Percentiles rank a stretch among this genome's conserved stretches.
Conservation (phyloP, 768 basidiomycete genomes). For the Russula sp. region DNA sequence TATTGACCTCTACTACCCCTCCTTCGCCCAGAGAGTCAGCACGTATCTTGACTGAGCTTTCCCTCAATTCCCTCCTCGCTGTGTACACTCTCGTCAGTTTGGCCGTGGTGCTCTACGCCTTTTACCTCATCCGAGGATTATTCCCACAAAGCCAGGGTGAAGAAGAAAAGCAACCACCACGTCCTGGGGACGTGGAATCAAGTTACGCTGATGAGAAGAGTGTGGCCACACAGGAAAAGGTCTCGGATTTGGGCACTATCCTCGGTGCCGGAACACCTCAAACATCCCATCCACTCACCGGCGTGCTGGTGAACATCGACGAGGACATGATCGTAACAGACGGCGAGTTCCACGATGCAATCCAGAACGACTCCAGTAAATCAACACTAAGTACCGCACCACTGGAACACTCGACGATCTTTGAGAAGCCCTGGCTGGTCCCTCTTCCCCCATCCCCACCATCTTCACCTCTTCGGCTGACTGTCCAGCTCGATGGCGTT, state of each 20-base stretch:
- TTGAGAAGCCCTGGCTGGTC: conserved; percentile 17
- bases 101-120: conserved; percentile 23
- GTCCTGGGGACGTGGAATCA: conserved; percentile 4
- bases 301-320: conserved; percentile 12
- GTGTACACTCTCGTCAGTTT: conserved; percentile 23
- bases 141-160: conserved; percentile 22
- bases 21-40: neutral
- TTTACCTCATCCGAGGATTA: conserved; percentile 13
- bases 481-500: conserved; percentile 7
- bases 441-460: conserved; percentile 20
- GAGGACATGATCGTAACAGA: conserved; percentile 3
- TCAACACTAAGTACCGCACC: neutral
- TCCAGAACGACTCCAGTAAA: neutral
- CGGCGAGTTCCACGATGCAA: conserved; percentile 6
- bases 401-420: conserved; percentile 8
- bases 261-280: neutral
- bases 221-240: conserved; percentile 1
- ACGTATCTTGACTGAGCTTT: conserved; percentile 8
- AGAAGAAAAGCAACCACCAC: conserved; percentile 19
- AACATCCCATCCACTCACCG: neutral
- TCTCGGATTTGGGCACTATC: neutral
- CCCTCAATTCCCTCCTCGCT: conserved; percentile 11
- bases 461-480: conserved; percentile 25
- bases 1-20: neutral
- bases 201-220: conserved; percentile 9